These are phyloP conservation scores for Jackrogersella minutella DNA, from an alignment of 495 filamentous ascomycete species.

Conservation along the genomic window DNA sequence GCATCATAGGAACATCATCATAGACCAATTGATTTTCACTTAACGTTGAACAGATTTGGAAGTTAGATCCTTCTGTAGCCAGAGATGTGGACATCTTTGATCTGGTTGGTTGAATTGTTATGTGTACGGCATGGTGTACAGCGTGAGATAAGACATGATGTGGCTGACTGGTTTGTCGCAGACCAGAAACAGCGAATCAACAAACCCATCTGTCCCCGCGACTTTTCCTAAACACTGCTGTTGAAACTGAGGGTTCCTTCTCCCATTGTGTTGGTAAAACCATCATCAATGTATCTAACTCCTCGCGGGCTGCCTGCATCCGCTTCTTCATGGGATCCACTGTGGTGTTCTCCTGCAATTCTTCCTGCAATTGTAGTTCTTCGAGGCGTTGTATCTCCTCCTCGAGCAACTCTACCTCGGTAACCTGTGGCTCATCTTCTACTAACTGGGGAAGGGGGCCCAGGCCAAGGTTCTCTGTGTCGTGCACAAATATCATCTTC, in stretches of 20 bases:
- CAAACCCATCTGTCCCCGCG: conserved; percentile 35
- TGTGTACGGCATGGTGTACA: conserved; percentile 26
- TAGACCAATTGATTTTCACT: conserved; percentile 16
- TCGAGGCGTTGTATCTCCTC: conserved; percentile 26
- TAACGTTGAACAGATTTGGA: conserved; percentile 14
- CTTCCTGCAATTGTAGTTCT: conserved; percentile 17
- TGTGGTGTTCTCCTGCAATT: conserved; percentile 1
- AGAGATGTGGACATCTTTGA: conserved; percentile 1
- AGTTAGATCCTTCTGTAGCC: conserved; percentile 7
- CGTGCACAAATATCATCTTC: conserved; percentile 43
- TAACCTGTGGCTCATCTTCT: conserved; percentile 31
- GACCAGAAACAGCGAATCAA: conserved; percentile 16
- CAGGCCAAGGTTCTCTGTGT: conserved; percentile 33
- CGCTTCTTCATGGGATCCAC: conserved; percentile 40
- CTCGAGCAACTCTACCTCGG: conserved; percentile 25
- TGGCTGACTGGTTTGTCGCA: conserved; percentile 25
- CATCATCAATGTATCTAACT: conserved; percentile 42
- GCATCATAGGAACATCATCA: conserved; percentile 6
- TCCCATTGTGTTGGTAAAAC: conserved; percentile 41
- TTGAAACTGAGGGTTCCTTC: conserved; percentile 38
- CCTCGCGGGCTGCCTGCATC: conserved; percentile 41
- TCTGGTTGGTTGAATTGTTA: conserved; percentile 18
- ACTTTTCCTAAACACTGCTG: conserved; percentile 41
- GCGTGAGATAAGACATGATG: conserved; percentile 28
- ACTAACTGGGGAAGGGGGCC: conserved; percentile 36